Conservation (phyloP, 1,284 basidiomycete genomes). For the Melampsora larici-populina region DNA sequence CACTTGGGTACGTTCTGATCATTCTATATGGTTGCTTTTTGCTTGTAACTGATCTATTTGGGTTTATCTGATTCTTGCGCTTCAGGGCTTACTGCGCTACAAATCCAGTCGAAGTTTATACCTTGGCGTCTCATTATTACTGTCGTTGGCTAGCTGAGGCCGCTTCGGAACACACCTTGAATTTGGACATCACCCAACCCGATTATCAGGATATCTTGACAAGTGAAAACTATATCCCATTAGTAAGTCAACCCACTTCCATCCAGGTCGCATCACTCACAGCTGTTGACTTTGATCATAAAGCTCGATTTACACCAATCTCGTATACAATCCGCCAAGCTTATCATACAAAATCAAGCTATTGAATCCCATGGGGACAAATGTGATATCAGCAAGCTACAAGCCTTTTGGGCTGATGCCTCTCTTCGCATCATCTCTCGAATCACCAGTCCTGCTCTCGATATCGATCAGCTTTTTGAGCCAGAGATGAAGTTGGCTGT, state of each 20-base stretch:
- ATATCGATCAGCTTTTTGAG: conserved; percentile 2
- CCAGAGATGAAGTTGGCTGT: conserved; percentile 5
- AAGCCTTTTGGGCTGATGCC: conserved; percentile 10
- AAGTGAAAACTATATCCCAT: conserved; percentile 19
- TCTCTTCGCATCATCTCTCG: not conserved
- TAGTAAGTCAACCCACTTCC: conserved; percentile 1
- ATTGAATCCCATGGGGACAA: not conserved
- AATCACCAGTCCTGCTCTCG: not conserved
- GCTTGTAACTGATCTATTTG: not conserved
- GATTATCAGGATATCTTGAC: conserved; percentile 32
- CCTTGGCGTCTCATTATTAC: conserved; percentile 29
- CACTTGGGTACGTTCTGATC: conserved; percentile 14
- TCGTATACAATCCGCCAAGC: conserved; percentile 3
- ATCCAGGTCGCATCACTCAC: not conserved
- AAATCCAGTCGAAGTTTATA: conserved; percentile 34
- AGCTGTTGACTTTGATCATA: not conserved
- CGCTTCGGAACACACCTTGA: conserved; percentile 28
- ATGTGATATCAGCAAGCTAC: not conserved
- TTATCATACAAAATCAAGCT: not conserved
- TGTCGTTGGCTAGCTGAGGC: conserved; percentile 29
- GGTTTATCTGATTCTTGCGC: not conserved
- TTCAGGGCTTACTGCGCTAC: conserved; percentile 26
- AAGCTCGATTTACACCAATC: conserved; percentile 30
- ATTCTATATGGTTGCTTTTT: not conserved
- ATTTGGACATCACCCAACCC: conserved; percentile 22